These are phyloP conservation scores for Malus domestica DNA, from an alignment of 306 rosid species.

Conservation along the genomic window DNA sequence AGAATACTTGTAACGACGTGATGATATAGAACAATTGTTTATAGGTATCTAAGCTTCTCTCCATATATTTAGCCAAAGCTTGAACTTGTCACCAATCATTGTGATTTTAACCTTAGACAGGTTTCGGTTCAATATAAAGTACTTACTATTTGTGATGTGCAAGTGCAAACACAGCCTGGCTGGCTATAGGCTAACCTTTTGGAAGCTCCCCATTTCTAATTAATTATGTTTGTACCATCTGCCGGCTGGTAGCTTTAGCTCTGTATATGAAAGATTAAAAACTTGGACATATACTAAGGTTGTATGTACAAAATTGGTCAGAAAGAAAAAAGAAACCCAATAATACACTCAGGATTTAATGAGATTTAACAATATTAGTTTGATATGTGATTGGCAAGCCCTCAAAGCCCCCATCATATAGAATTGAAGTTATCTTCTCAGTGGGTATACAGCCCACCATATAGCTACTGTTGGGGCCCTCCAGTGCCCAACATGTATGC, in stretches of 20 bases:
- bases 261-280: background rate
- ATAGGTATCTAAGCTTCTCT: background rate
- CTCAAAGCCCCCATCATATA: background rate
- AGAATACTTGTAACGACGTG: background rate
- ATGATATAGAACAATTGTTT: no score
- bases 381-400: constrained; percentile 8
- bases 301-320: background rate
- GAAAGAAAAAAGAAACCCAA: background rate
- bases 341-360: background rate
- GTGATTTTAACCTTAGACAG: background rate
- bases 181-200: background rate
- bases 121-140: background rate
- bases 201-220: background rate
- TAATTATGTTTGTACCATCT: constrained; percentile 3
- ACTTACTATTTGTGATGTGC: background rate
- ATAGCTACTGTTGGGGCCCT: background rate
- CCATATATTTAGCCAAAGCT: background rate
- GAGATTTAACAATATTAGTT: background rate
- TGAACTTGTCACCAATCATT: background rate
- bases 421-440: background rate
- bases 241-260: background rate
- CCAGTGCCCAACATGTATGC: background rate
- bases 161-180: background rate
- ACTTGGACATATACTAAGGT: background rate
- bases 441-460: background rate